Evolutionary conservation across 805 yeast genomes (phyloP), one percentile per base, ranked within the genome.

Genomic region (Teunomyces barrocoloradensis): DNA sequence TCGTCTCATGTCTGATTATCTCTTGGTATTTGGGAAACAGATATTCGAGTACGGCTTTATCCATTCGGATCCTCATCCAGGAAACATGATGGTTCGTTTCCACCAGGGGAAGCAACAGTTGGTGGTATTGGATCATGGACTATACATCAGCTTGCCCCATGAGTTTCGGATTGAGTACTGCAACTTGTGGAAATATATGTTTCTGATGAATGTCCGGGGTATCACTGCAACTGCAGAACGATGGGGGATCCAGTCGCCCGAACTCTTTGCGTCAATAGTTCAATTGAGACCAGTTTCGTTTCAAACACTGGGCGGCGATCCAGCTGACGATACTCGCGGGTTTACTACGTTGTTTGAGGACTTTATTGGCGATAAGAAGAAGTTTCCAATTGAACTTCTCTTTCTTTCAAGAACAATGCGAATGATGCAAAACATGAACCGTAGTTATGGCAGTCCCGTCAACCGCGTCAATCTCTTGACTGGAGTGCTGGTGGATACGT

Each of bases 31-130:
- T 53, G 79, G 82, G 18, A 72, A 75, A 50, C 87, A 81, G 64
- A 78, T 83, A 13, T 85, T 83, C 60, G 65, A 71, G 27, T 85
- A 85, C 78, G 89, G 89, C 5, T 69, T 79, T 28, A 81, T 85
- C 13, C 90, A 85, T 59, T 79, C 87, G 45, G 91, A 85, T 58
- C 88, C 92, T 10, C 95, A 87, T 56, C 94, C 94, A 1, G 95
- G 95, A 5, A 87, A 87, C 60, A 64, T 87, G 53, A 59, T 87
- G 46, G 80, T 82, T 3, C 36, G 50, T 1, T 20, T 12, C 17
- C 40, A 37, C 7, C 12, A 37, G 3, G 68, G 68, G 2, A 59
- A 61, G 32, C 85, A 79, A 55, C 81, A 85, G 57, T 65, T 85
- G 32, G 89, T 87, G 25, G 68, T 87, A 42, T 64, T 87, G 39